Evolutionary conservation across 495 filamentous ascomycete species (phyloP), one percentile per base, ranked within the genome.

Genomic region (Xylaria palmicola): DNA sequence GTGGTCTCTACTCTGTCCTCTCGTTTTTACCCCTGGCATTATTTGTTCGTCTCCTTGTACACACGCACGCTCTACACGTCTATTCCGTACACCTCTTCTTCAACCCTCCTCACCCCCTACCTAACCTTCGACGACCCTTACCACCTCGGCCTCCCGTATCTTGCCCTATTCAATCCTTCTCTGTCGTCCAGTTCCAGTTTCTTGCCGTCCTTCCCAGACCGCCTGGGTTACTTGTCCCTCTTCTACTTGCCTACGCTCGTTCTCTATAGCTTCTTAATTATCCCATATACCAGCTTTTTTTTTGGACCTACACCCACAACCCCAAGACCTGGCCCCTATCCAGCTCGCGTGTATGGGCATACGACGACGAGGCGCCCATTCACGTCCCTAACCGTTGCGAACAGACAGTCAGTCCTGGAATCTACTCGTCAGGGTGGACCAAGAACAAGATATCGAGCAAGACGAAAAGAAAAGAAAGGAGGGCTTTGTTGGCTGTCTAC

Each of bases 241-340:
- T 62, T 71, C 70, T 64, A 61, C 65, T 67, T 73, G 69, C 63
- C 62, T 69, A 69, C 66, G 60, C 68, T 70, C 68, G 65, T 70
- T 70, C 65, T 51, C 63, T 69, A 68, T 75, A 68, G 61, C 70
- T 73, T 73, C 65, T 67, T 71, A 69, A 69, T 56, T 72, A 65
- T 65, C 65, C n/a, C 62, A 66, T 67, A 66, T 70, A 69, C 17
- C 51, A 24, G 24, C 51, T 9, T 39, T 5, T 56, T 62, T 50
- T 5, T 56, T 62, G 41, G 26, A 57, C 52, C 27, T 56, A 56
- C 50, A 51, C 39, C 45, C 19, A 39, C 49, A 53, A 9, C 15
- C 48, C 15, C 45, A 15, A 2, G 29, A 39, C 39, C 30, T 39
- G 17, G 22, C 47, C 57, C 40, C 59, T 55, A 50, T 47, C 44